A percentile compares a stretch with the other conserved stretches of the same genome.
These are phyloP conservation scores for Serendipita sp. DNA, from an alignment of 1,284 basidiomycete species.

Conservation along the genomic window DNA sequence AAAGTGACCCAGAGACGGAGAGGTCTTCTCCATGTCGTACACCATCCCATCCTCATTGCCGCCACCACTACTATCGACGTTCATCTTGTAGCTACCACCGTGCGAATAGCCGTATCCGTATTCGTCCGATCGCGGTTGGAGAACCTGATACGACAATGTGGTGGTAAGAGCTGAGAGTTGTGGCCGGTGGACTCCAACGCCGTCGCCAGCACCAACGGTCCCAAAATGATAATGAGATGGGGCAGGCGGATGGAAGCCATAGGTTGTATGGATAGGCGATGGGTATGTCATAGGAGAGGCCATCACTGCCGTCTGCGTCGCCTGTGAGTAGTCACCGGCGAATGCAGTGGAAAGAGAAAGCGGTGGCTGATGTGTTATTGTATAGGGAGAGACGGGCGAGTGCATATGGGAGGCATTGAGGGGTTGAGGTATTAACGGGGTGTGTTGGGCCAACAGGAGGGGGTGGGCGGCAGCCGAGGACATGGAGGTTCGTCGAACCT, in stretches of 20 bases:
- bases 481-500: conserved; percentile 16
- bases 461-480: background rate
- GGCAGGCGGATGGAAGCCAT: too few relatives aligned
- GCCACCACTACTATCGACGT: background rate
- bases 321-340: background rate
- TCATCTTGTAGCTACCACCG: background rate
- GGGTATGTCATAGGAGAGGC: background rate
- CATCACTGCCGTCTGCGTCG: background rate
- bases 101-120: background rate
- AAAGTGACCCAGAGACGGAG: background rate
- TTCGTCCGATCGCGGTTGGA: background rate
- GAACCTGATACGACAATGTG: background rate
- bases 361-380: background rate
- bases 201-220: background rate
- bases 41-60: background rate
- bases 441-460: conserved; percentile 22
- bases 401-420: conserved; percentile 17
- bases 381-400: background rate
- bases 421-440: conserved; percentile 15
- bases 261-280: background rate
- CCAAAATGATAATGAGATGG: background rate
- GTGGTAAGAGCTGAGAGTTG: background rate
- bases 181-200: background rate
- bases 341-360: background rate
- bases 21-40: background rate